Evolutionary conservation across 129 eudicot genomes (phyloP).

Genomic region (carrot (Daucus carota)): DNA sequence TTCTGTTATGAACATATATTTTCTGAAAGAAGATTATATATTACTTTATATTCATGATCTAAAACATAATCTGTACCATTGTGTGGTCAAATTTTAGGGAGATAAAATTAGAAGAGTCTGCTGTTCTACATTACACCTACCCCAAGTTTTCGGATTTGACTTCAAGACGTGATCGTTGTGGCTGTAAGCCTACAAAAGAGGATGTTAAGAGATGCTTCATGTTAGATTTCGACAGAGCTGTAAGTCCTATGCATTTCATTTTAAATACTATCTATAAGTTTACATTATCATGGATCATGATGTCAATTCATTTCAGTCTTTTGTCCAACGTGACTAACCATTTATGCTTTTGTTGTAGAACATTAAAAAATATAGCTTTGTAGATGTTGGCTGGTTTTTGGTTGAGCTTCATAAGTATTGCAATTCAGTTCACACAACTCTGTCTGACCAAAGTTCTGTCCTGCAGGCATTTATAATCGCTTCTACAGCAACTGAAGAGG

Average conservation of each 20-base stretch:
- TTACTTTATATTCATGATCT: background rate
- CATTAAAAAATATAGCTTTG: background rate
- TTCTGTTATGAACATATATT: background rate
- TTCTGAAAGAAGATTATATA: background rate
- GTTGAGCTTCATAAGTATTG: background rate
- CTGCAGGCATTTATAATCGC: slow-evolving; percentile 38
- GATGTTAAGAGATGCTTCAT: slow-evolving; percentile 73
- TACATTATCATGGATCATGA: background rate
- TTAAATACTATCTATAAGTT: background rate
- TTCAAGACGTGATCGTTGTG: slow-evolving; percentile 95
- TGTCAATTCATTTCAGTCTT: too few relatives aligned
- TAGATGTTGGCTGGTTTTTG: background rate
- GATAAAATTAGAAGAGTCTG: slow-evolving; percentile 83
- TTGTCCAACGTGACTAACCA: background rate
- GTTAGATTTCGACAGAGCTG: slow-evolving; percentile 83
- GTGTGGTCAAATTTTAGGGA: slow-evolving; percentile 38
- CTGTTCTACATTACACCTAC: slow-evolving; percentile 88
- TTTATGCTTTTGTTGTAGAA: background rate
- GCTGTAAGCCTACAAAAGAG: slow-evolving; percentile 85
- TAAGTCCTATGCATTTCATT: slow-evolving; percentile 30
- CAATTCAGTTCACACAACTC: background rate
- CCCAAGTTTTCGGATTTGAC: slow-evolving; percentile 91
- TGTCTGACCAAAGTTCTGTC: background rate
- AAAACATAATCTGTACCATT: background rate
- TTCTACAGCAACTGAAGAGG: slow-evolving; percentile 28